Conservation (phyloP, 2,329 filamentous ascomycete species). For the Berkeleyomyces basicola region DNA sequence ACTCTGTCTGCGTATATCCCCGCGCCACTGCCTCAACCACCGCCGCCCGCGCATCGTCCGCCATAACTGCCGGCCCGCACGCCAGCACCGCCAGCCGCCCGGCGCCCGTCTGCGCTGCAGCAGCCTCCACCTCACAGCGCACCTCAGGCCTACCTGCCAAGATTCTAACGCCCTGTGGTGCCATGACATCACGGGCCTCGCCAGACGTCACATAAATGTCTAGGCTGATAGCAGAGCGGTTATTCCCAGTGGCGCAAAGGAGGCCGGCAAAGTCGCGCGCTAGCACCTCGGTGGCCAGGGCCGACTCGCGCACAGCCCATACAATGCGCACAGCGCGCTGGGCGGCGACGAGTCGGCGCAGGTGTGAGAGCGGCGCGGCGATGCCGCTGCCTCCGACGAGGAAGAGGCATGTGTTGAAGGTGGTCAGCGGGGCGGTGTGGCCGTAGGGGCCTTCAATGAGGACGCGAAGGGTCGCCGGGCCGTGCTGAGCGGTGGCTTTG, state of each 20-base stretch:
- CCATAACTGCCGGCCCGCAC: slow-evolving; percentile 29
- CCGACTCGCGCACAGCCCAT: slow-evolving; percentile 28
- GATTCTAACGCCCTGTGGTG: slow-evolving; percentile 15
- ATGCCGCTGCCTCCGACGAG: slow-evolving; percentile 30
- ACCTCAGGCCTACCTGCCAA: slow-evolving; percentile 22
- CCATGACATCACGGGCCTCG: neutral
- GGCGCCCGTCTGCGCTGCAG: slow-evolving; percentile 15
- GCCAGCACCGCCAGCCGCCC: slow-evolving; percentile 26
- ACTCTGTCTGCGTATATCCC: slow-evolving; percentile 21
- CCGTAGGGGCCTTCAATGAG: slow-evolving; percentile 32
- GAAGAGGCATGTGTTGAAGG: slow-evolving; percentile 26
- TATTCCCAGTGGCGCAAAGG: neutral
- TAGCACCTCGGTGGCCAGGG: slow-evolving; percentile 23
- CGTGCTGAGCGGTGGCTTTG: slow-evolving; percentile 18
- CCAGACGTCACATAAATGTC: slow-evolving; percentile 23
- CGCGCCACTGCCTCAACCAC: slow-evolving; percentile 20
- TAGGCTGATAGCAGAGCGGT: slow-evolving; percentile 14
- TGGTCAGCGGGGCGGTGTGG: slow-evolving; percentile 23
- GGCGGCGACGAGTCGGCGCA: slow-evolving; percentile 18
- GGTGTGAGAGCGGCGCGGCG: slow-evolving; percentile 26
- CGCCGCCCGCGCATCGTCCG: slow-evolving; percentile 25
- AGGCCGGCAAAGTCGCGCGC: slow-evolving; percentile 14
- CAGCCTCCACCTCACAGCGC: slow-evolving; percentile 19
- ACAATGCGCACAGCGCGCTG: slow-evolving; percentile 22
- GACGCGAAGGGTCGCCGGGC: slow-evolving; percentile 20